A percentile compares a stretch with the other conserved stretches of the same genome.
These are phyloP conservation scores for Alectoria sarmentosa DNA, from an alignment of 495 filamentous ascomycete genomes.

Conservation along the genomic window DNA sequence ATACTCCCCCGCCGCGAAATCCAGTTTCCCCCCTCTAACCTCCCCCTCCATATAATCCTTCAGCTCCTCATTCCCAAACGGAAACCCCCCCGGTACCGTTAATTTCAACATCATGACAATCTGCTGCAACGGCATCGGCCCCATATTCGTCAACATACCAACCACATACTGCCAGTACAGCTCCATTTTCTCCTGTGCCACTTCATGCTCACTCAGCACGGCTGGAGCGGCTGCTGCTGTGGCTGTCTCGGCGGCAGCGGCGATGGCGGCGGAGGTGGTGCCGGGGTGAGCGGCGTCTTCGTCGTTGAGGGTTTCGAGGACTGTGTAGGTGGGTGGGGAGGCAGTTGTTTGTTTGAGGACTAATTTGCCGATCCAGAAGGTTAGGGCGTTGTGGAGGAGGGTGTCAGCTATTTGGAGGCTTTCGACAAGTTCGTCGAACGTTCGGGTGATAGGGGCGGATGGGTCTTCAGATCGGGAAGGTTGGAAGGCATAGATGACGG, in stretches of 20 bases:
- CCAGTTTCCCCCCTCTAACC: constrained; percentile 62
- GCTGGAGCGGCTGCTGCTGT: constrained; percentile 43
- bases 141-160: constrained; percentile 90
- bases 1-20: constrained; percentile 69
- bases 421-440: constrained; percentile 54
- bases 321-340: constrained; percentile 44
- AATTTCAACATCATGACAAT: constrained; percentile 94
- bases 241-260: constrained; percentile 43
- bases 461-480: constrained; percentile 31
- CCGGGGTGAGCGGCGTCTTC: constrained; percentile 34
- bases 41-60: constrained; percentile 69
- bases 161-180: constrained; percentile 87
- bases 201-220: constrained; percentile 40
- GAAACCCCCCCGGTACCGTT: constrained; percentile 77
- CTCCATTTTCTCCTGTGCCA: constrained; percentile 66
- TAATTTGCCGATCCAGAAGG: constrained; percentile 77
- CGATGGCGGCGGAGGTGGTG: constrained; percentile 28
- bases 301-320: constrained; percentile 55
- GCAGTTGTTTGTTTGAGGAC: constrained; percentile 57
- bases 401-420: constrained; percentile 67
- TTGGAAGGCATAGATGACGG: constrained; percentile 82
- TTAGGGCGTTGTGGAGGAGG: constrained; percentile 68
- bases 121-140: constrained; percentile 67
- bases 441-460: constrained; percentile 40
- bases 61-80: constrained; percentile 70